A percentile compares a stretch with the other conserved stretches of the same genome.
These are phyloP conservation scores for Cudoniella acicularis DNA, from an alignment of 495 filamentous ascomycete genomes.

Conservation along the genomic window DNA sequence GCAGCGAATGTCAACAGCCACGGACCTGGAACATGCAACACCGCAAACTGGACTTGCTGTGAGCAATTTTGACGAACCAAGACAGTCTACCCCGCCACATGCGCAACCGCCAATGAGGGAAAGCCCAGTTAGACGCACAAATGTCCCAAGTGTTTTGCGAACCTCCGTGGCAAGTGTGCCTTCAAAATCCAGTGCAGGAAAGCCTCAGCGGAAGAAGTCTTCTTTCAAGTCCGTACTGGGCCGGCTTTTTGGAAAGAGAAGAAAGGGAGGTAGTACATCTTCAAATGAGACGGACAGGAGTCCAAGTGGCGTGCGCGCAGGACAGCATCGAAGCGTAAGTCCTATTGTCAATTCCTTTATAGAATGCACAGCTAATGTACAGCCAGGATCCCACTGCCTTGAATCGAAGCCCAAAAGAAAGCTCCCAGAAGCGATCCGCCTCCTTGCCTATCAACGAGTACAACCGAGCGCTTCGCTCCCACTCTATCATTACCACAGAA, in stretches of 20 bases:
- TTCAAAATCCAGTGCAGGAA: conserved; percentile 15
- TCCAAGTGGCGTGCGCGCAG: conserved; percentile 7
- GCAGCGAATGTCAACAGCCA: conserved; percentile 4
- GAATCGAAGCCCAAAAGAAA: conserved; percentile 21
- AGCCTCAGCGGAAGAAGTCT: conserved; percentile 46
- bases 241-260: conserved; percentile 46
- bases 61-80: conserved; percentile 2
- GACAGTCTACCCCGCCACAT: background rate
- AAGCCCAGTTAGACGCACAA: conserved; percentile 3
- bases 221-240: conserved; percentile 44
- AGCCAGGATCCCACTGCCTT: conserved; percentile 42
- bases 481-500: conserved; percentile 36
- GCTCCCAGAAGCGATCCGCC: conserved; percentile 41
- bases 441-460: conserved; percentile 52
- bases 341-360: too few relatives aligned
- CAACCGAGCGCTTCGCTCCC: conserved; percentile 47
- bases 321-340: conserved; percentile 43
- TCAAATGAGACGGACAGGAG: conserved; percentile 20
- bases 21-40: conserved; percentile 1
- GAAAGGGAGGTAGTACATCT: conserved; percentile 30
- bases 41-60: conserved; percentile 3
- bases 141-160: conserved; percentile 4
- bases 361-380: too few relatives aligned
- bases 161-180: conserved; percentile 16
- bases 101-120: conserved; percentile 8